Conservation (phyloP, 306 rosid genomes). For the Rosa chinensis region DNA sequence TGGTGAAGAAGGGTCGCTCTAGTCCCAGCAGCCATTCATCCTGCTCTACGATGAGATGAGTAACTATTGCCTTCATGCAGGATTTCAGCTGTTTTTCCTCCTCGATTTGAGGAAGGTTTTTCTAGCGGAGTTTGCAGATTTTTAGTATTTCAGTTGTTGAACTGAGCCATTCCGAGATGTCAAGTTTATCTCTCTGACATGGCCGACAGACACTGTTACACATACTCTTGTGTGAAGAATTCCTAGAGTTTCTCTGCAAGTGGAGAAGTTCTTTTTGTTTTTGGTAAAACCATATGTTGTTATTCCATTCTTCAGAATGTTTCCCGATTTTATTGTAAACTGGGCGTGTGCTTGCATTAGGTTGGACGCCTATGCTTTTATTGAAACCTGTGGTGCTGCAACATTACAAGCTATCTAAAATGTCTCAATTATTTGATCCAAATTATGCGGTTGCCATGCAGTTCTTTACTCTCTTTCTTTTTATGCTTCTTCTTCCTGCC, state of each 20-base stretch:
- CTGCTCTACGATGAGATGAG: slow-evolving; percentile 39
- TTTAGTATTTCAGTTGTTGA: slow-evolving; percentile 10
- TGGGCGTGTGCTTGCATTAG: not conserved
- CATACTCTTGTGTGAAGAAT: not conserved
- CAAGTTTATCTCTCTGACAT: no score
- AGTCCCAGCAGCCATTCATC: slow-evolving; percentile 48
- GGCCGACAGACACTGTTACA: not conserved
- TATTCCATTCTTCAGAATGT: not conserved
- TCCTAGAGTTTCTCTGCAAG: not conserved
- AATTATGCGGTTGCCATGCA: no score
- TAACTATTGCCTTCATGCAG: not conserved
- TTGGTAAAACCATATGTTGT: not conserved
- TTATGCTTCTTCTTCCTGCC: no score
- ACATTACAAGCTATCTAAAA: not conserved
- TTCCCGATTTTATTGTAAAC: not conserved
- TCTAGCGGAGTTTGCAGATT: not conserved
- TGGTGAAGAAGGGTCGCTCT: slow-evolving; percentile 52
- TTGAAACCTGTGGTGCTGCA: not conserved
- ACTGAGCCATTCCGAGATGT: not conserved
- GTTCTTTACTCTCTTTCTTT: no score
- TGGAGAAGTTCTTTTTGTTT: not conserved
- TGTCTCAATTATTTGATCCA: not conserved
- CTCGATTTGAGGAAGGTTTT: not conserved
- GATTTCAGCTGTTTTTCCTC: not conserved
- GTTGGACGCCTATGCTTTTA: not conserved